Base-by-base conservation (phyloP, 345 rosid genomes). In the Ceriops zippeliana region DNA sequence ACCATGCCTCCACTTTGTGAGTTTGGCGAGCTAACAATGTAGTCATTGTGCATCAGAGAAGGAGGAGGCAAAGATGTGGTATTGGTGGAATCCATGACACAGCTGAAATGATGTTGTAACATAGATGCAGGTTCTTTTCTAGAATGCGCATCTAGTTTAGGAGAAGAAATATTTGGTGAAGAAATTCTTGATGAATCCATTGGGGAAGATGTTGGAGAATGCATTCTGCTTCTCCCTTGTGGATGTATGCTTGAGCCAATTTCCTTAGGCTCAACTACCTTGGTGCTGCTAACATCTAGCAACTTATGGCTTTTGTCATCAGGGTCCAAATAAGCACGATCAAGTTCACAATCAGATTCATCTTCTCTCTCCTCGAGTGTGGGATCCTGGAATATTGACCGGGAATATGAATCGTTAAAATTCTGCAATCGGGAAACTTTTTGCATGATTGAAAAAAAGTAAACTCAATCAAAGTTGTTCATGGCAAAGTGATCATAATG, bases 1-100 rank as follows among this genome's bases (percentile, higher is more conserved):
- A 83, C 83, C 34, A 37, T 58, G 60, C 15, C 68, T 70, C 81
- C 86, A 47, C 66, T 76, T 21, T 80, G 86, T 5, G 87, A 81
- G 46, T 79, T 84, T 66, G 66, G 69, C n/a, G 83, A 78, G 75
- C 75, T 74, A 62, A 78, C 67, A 74, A 73, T 71, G 74, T 27
- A 69, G 35, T 80, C 83, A 27, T 32, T 72, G 49, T 21, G 69
- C 49, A 58, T 57, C 31, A 15, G 57, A 1, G 84, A 81, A 26
- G 85, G 77, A 38, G 53, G 26, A 20, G 86, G 85, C 70, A 70
- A 79, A 26, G 86, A 79, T 54, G 57, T 56, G 42, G 68, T 38
- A 57, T 17, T 38, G 27, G 65, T 52, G 7, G 76, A 62, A 71
- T 76, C 86, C 34, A 27, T 63, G 61, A 52, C 67, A 17, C 58